Evolutionary conservation across 768 basidiomycete genomes (phyloP).

Genomic region (Dentipellis sp.): DNA sequence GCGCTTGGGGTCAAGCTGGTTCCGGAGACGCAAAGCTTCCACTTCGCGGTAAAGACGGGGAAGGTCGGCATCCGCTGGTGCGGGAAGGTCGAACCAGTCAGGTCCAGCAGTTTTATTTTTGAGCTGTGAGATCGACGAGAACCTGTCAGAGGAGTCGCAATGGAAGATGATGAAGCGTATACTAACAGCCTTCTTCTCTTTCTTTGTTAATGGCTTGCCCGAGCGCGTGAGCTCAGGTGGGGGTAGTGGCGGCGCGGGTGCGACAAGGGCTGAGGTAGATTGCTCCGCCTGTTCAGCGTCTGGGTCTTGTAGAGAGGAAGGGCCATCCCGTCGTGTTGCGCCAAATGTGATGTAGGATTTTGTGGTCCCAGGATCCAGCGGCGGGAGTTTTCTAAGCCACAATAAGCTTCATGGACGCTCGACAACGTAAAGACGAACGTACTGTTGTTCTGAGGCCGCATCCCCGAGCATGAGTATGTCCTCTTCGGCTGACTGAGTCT

Average conservation of each 20-base stretch:
- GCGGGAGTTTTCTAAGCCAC: constrained; percentile 44
- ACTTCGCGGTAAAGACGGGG: constrained; percentile 78
- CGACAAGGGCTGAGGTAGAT: constrained; percentile 36
- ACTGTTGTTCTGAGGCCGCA: constrained; percentile 27
- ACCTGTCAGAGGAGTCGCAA: not conserved
- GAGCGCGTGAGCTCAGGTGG: constrained; percentile 50
- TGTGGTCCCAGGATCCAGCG: constrained; percentile 54
- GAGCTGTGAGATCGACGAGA: constrained; percentile 32
- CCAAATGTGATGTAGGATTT: constrained; percentile 53
- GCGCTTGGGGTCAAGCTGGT: constrained; percentile 86
- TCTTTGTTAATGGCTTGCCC: constrained; percentile 64
- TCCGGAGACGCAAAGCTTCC: constrained; percentile 76
- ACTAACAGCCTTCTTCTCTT: constrained; percentile 59
- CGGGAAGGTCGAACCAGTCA: constrained; percentile 84
- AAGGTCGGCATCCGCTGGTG: constrained; percentile 70
- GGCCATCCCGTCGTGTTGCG: constrained; percentile 30
- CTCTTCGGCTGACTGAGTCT: constrained; percentile 27
- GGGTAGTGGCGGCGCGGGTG: constrained; percentile 53
- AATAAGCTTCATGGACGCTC: not conserved
- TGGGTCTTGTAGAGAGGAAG: constrained; percentile 47
- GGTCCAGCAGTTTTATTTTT: constrained; percentile 67
- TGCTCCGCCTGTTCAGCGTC: constrained; percentile 45
- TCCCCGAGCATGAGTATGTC: constrained; percentile 42
- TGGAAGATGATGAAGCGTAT: not conserved
- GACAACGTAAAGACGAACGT: constrained; percentile 10